These are phyloP conservation scores for Fragaria vesca DNA, from an alignment of 306 rosid genomes.

Conservation along the genomic window DNA sequence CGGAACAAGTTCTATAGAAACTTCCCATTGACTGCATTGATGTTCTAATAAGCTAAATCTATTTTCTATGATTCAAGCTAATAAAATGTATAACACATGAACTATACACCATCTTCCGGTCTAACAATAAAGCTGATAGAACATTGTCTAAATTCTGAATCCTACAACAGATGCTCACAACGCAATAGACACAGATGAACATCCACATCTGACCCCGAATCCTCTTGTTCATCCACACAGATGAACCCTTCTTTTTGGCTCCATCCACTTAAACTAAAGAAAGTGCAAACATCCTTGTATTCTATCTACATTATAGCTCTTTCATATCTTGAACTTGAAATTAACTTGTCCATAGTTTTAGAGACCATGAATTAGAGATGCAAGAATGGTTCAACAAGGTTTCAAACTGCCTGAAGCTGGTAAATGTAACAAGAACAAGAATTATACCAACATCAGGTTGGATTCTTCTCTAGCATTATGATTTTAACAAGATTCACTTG, in stretches of 20 bases:
- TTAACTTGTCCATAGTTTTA: neutral
- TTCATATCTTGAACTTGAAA: neutral
- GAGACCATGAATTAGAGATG: neutral
- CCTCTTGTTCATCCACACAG: neutral
- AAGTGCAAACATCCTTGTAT: neutral
- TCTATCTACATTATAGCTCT: neutral
- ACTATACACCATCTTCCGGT: neutral
- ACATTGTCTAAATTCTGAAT: neutral
- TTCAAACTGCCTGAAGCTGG: neutral
- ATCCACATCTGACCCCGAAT: neutral
- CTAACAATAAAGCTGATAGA: neutral
- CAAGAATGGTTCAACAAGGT: neutral
- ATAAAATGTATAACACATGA: neutral
- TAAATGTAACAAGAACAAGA: neutral
- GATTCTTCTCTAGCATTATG: too few relatives aligned
- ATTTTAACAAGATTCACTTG: neutral
- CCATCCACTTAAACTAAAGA: neutral
- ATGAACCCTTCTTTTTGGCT: neutral
- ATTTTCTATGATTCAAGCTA: too few relatives aligned
- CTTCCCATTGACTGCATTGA: too few relatives aligned
- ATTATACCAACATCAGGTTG: neutral
- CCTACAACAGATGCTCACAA: neutral
- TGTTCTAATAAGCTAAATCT: too few relatives aligned
- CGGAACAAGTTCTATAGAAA: too few relatives aligned
- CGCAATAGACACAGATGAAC: neutral